A percentile compares a stretch with the other conserved stretches of the same genome.
Conservation (phyloP, 306 rosid species). For the Purshia tridentata region DNA sequence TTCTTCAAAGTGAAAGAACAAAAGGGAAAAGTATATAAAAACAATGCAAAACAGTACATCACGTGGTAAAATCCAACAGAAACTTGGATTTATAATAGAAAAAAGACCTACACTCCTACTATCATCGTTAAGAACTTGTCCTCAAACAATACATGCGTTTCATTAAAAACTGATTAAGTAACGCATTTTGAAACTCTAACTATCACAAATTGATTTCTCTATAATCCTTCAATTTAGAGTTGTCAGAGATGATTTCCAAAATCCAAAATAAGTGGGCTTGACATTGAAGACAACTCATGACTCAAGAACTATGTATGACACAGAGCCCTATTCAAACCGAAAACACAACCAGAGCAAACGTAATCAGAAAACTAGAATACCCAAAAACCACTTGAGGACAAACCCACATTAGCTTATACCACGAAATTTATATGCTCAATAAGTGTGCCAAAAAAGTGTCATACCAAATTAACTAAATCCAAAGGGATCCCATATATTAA, state of each 20-base stretch:
- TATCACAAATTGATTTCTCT: not conserved
- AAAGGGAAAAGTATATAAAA: not conserved
- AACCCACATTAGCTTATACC: constrained; percentile 8
- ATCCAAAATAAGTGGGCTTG: not conserved
- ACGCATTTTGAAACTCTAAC: not conserved
- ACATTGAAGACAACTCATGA: not conserved
- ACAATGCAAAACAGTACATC: not conserved
- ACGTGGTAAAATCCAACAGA: not conserved
- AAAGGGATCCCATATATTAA: constrained; percentile 18
- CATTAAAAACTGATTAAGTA: not conserved
- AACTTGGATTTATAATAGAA: constrained; percentile 3
- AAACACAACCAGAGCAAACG: not conserved
- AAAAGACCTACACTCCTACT: not conserved
- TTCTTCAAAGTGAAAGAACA: constrained; percentile 26
- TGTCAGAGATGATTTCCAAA: not conserved
- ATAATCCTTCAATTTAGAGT: not conserved
- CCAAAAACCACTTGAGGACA: constrained; percentile 1
- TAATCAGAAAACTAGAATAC: not conserved
- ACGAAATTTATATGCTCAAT: not conserved
- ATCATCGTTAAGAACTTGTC: constrained; percentile 2
- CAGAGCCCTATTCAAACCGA: not conserved
- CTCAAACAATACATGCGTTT: constrained; percentile 11
- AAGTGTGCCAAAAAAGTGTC: not conserved
- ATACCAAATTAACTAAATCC: not conserved
- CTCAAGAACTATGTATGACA: not conserved